Conservation (phyloP, 495 filamentous ascomycete species). For the Pseudevernia furfuracea region DNA sequence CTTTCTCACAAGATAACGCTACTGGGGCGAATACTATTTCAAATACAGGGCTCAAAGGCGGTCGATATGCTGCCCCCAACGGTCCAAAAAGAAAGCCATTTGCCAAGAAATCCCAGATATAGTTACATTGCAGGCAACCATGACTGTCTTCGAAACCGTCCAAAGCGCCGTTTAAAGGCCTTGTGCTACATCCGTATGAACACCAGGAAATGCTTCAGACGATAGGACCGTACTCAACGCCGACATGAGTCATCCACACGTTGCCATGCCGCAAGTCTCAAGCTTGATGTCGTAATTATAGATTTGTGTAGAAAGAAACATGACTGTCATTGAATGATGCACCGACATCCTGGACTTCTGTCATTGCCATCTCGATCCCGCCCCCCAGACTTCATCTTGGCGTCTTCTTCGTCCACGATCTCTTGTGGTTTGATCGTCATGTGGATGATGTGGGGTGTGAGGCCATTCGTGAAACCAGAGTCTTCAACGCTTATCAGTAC, state of each 20-base stretch:
- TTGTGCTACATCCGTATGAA: not conserved
- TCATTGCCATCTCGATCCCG: conserved; percentile 56
- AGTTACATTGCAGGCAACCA: not conserved
- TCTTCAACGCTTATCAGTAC: conserved; percentile 42
- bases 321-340: conserved; percentile 48
- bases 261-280: not conserved
- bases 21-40: not conserved
- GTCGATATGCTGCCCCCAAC: not conserved
- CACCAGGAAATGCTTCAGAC: not conserved
- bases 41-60: not conserved
- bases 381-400: conserved; percentile 60
- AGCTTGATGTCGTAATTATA: not conserved
- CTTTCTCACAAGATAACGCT: not conserved
- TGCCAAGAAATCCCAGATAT: not conserved
- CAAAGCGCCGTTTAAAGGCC: not conserved
- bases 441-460: conserved; percentile 72
- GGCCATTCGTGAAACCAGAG: conserved; percentile 63
- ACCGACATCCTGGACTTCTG: conserved; percentile 62
- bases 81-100: not conserved
- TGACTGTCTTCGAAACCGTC: not conserved
- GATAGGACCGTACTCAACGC: conserved; percentile 4
- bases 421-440: conserved; percentile 91
- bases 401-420: conserved; percentile 81
- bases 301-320: not conserved
- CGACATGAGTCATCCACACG: not conserved